A percentile compares a stretch with the other conserved stretches of the same genome.
Evolutionary conservation across 2,329 filamentous ascomycete genomes (phyloP).

Genomic region (Hyphodiscus sp.): DNA sequence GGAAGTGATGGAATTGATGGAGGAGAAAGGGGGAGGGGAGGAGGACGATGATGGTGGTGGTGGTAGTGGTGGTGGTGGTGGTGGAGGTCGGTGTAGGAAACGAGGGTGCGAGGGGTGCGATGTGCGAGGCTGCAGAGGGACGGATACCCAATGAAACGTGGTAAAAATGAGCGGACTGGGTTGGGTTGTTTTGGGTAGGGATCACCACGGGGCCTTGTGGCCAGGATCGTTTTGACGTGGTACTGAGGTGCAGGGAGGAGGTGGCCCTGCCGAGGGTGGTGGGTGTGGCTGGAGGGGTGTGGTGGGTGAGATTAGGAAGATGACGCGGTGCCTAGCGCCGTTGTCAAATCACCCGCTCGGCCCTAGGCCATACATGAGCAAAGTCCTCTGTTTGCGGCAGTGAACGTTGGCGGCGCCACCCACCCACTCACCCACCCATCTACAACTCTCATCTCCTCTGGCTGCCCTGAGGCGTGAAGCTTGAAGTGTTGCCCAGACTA

Average conservation of each 20-base stretch:
- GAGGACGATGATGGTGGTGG: conserved; percentile 8
- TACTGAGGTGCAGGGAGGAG: too few relatives aligned
- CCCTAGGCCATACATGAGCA: neutral
- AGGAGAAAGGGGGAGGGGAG: conserved; percentile 2
- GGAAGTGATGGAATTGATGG: conserved; percentile 16
- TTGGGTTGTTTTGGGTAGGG: neutral
- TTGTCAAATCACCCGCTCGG: conserved; percentile 17
- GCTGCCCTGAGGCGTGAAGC: too few relatives aligned
- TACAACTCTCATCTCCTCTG: too few relatives aligned
- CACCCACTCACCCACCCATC: neutral
- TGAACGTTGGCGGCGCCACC: neutral
- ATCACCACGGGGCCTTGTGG: neutral
- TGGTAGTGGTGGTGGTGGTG: too few relatives aligned
- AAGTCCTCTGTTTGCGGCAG: neutral
- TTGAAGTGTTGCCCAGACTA: too few relatives aligned
- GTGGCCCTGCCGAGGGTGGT: too few relatives aligned
- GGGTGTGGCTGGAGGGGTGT: neutral
- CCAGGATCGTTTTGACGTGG: too few relatives aligned
- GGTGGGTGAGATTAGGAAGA: conserved; percentile 14
- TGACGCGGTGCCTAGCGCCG: conserved; percentile 17
- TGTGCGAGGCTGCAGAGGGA: neutral
- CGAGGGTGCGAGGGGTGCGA: conserved; percentile 1
- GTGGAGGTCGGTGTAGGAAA: conserved; percentile 5
- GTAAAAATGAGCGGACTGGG: neutral
- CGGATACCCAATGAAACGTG: too few relatives aligned